A percentile compares a stretch with the other conserved stretches of the same genome.
Evolutionary conservation across 2,329 filamentous ascomycete species (phyloP).

Genomic region (Diaporthe longicolla): DNA sequence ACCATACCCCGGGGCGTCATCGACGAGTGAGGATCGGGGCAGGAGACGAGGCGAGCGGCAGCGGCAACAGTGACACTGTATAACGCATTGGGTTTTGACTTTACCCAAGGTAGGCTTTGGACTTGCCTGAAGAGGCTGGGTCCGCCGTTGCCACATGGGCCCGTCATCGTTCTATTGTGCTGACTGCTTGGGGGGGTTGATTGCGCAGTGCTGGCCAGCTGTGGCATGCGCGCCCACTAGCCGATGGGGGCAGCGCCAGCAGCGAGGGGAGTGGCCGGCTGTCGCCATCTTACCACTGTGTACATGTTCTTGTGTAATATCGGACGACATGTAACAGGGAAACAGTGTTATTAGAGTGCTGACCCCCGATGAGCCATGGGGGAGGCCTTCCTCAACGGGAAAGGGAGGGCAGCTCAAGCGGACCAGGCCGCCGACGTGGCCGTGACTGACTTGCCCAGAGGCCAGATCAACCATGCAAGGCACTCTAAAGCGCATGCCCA

Average conservation of each 20-base stretch:
- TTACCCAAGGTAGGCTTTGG: slow-evolving; percentile 27
- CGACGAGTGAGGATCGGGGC: slow-evolving; percentile 21
- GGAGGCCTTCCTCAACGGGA: slow-evolving; percentile 30
- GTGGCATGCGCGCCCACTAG: slow-evolving; percentile 12
- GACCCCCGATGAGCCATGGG: slow-evolving; percentile 18
- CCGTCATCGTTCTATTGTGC: slow-evolving; percentile 29
- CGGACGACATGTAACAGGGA: slow-evolving; percentile 8
- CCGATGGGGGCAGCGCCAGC: background rate
- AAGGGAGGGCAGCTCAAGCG: slow-evolving; percentile 32
- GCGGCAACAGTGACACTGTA: slow-evolving; percentile 9
- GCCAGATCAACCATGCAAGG: slow-evolving; percentile 36
- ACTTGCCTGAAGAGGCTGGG: slow-evolving; percentile 36
- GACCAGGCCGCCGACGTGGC: slow-evolving; percentile 32
- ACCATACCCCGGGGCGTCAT: background rate
- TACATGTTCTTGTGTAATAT: background rate
- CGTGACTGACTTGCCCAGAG: slow-evolving; percentile 34
- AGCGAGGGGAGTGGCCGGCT: background rate
- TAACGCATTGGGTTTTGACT: slow-evolving; percentile 31
- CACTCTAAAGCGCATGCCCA: slow-evolving; percentile 28
- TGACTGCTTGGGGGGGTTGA: slow-evolving; percentile 31
- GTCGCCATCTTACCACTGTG: background rate
- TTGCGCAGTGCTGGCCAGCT: slow-evolving; percentile 16
- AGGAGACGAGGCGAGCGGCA: slow-evolving; percentile 27
- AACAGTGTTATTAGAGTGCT: slow-evolving; percentile 19
- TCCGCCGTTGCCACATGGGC: slow-evolving; percentile 33